Base-by-base conservation (phyloP, 75 land plant genomes). In the Selaginella tamariscina region DNA sequence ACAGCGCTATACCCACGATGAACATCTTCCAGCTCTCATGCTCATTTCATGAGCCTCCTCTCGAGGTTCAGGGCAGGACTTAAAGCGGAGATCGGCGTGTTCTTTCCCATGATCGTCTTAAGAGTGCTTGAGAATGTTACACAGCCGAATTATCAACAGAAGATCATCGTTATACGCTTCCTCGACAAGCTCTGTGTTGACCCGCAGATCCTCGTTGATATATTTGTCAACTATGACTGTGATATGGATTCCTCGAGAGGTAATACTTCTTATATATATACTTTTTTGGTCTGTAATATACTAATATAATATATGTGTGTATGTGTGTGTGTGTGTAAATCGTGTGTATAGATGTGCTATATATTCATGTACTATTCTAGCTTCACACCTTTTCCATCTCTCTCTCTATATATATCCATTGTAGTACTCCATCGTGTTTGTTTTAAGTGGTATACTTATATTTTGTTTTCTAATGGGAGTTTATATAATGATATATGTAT, bases 21-120 rank as follows among this genome's bases (percentile, higher is more conserved):
- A 95, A 85, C 67, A 78, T 95, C 64, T 95, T 90, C 69, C 99
- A 95, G 86, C 83, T 95, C 26, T 95, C 96, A 0, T 95, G 99
- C 73, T 95, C 99, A 70, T 69, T 95, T 95, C 67, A 90, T 95
- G 65, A 95, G 99, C 72, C 77, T 95, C 75, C 96, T 95, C 1
- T 87, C 96, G 66, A 82, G 99, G 69, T 95, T 95, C 67, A 80
- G 96, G 77, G 83, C 96, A 71, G 99, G 99, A 56, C 68, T 95
- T 54, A 95, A 95, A 67, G 99, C 96, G 74, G 99, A 95, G 70
- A 95, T 95, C 67, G 96, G 99, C 11, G 99, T 95, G 2, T 95
- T 95, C 75, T 95, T 95, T 64, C 99, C 99, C 0, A 95, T 95
- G 99, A 90, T 95, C 72, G 96, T 95, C 33, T 88, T 95, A 32